phyloP scores from a whole-genome alignment of 768 basidiomycete species.

The Lactarius sanguifluus region DNA sequence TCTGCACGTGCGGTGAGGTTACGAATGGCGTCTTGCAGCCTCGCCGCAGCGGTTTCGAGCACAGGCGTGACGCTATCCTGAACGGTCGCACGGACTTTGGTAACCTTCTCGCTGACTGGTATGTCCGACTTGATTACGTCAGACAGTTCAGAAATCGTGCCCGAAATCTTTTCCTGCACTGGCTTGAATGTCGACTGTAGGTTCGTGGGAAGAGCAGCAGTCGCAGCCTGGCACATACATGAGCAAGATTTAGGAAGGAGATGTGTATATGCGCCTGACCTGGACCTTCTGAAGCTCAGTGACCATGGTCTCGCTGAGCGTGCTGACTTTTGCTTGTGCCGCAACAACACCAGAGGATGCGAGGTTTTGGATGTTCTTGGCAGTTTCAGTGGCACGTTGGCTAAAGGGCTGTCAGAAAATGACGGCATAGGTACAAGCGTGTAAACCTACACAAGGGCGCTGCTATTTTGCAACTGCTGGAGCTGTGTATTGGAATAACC shows the following conservation, averaged over 20 bases:
- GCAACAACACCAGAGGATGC: conserved; percentile 56
- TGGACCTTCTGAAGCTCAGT: conserved; percentile 62
- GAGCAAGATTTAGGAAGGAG: not conserved
- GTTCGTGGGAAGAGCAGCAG: conserved; percentile 49
- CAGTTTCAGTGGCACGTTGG: conserved; percentile 68
- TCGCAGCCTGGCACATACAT: conserved; percentile 46
- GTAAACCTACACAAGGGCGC: conserved; percentile 55
- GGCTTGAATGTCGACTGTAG: conserved; percentile 62
- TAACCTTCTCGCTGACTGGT: conserved; percentile 61
- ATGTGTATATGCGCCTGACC: conserved; percentile 30
- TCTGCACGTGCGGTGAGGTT: conserved; percentile 28
- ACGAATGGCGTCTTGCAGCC: conserved; percentile 37
- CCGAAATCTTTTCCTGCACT: conserved; percentile 53
- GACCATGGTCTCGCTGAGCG: conserved; percentile 66
- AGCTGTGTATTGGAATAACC: conserved; percentile 70
- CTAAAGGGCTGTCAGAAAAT: conserved; percentile 38
- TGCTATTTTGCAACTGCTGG: conserved; percentile 68
- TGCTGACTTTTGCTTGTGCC: conserved; percentile 57
- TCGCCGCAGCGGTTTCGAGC: conserved; percentile 44
- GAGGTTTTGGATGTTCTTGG: conserved; percentile 58
- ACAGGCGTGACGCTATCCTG: conserved; percentile 60
- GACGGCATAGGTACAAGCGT: not conserved
- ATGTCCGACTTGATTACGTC: conserved; percentile 55
- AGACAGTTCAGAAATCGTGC: conserved; percentile 54
- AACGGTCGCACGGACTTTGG: conserved; percentile 56